Percentiles rank a stretch among this genome's conserved stretches.
These are phyloP conservation scores for Cyberlindnera veronae DNA, from an alignment of 805 yeast genomes.

Conservation along the genomic window DNA sequence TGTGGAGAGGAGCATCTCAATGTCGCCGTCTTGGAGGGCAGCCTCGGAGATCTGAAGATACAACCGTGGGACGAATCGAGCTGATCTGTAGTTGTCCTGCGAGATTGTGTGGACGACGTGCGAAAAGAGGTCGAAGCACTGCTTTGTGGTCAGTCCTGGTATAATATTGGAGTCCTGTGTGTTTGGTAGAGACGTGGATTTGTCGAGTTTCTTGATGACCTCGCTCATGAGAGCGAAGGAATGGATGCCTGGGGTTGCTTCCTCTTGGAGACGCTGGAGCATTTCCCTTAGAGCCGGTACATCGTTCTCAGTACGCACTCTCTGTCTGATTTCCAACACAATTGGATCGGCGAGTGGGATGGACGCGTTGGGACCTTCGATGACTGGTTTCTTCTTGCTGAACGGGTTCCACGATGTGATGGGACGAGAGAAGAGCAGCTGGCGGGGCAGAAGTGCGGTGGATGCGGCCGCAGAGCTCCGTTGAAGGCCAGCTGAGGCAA, in stretches of 20 bases:
- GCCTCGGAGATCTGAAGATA: constrained; percentile 19
- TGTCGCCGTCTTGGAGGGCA: constrained; percentile 1
- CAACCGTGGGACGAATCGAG: constrained; percentile 24
- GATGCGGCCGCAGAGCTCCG: not conserved
- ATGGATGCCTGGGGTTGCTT: constrained; percentile 3
- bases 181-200: no score
- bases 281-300: not conserved
- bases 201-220: constrained; percentile 18
- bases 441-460: not conserved
- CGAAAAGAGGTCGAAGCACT: constrained; percentile 10
- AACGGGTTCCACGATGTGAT: constrained; percentile 15
- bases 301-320: constrained; percentile 1
- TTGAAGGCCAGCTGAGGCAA: not conserved
- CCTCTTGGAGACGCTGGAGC: constrained; percentile 3
- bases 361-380: constrained; percentile 1
- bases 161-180: constrained; percentile 3
- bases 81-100: constrained; percentile 19
- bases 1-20: constrained; percentile 5
- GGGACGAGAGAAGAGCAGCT: constrained; percentile 1
- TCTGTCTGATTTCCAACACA: constrained; percentile 9
- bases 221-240: constrained; percentile 16
- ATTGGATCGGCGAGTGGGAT: constrained; percentile 3
- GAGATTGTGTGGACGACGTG: constrained; percentile 12
- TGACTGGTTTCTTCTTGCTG: constrained; percentile 4
- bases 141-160: constrained; percentile 9